Evolutionary conservation across 345 rosid species (phyloP).

Genomic region (Populus ilicifolia): DNA sequence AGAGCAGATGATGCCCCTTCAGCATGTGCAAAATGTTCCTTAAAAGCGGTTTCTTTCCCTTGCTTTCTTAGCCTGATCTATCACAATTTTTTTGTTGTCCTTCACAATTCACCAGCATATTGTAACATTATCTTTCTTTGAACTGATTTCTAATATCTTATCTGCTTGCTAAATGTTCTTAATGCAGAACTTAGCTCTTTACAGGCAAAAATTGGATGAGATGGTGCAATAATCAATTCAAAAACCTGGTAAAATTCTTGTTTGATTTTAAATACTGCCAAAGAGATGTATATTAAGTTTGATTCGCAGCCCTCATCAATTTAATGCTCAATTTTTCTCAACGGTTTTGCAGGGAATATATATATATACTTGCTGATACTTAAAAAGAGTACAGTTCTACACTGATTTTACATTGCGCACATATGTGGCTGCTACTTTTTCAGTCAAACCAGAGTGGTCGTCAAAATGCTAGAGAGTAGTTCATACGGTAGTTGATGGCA

Average conservation of each 20-base stretch:
- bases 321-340: neutral
- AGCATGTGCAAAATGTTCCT: neutral
- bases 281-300: neutral
- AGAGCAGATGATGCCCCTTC: neutral
- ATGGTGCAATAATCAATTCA: conserved; percentile 38
- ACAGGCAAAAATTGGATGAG: conserved; percentile 87
- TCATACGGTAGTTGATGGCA: neutral
- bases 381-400: neutral
- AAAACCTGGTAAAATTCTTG: neutral
- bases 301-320: neutral
- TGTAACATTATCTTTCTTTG: neutral
- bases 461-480: neutral
- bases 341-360: neutral
- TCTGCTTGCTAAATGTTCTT: neutral
- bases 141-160: neutral
- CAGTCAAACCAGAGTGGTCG: neutral
- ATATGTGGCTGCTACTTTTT: neutral
- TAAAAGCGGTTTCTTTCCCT: neutral
- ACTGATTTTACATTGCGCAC: neutral
- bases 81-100: neutral
- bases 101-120: neutral
- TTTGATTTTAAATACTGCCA: neutral
- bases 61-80: neutral
- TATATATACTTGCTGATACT: neutral
- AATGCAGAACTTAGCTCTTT: conserved; percentile 68